Base-by-base conservation (phyloP, 2,329 filamentous ascomycete genomes). In the Colletotrichum sp. region DNA sequence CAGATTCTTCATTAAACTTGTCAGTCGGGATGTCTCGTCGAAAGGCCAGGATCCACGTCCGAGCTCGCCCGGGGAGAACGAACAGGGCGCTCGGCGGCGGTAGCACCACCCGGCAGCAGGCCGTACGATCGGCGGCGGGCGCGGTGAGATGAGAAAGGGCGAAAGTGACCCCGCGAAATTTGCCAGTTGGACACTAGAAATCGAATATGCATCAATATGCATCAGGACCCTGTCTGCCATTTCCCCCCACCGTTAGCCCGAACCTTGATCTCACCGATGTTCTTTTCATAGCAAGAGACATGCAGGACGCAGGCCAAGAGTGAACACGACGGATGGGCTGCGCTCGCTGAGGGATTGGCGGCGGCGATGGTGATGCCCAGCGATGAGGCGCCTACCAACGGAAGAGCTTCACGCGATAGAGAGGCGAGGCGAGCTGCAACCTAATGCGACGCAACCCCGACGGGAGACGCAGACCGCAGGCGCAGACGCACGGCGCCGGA, bases 381-480 rank as follows among this genome's bases (percentile, higher is more conserved):
- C 55, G 39, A 68, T 72, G 39, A 72, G 63, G 63, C 72, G 63
- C 16, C 63, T 21, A 39, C 34, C 28, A 68, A 39, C 36, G 36
- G 34, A 52, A 52, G 43, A 52, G n/a, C 43, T 52, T 52, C 43
- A 52, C 28, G 12, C 30, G n/a, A 52, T 65, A 18, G 36, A 39
- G 68, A 55, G 55, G 61, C 61, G 73, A 73, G 73, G 69, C 73
- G 63, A 75, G 32, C 63, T 75, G 68, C 72, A 68, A 52, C 0
- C 43, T 52, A 52, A 68, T 75, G 69, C 69, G n/a, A 73, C 69
- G 55, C 69, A 63, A 72, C 61, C 36, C 24, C 59, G 32, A 66
- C 59, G 60, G 26, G 26, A 66, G 36, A 14, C 55, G 43, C 43
- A 71, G 26, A 52, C 65, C 65, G 68, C 72, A 67, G 61, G 26